Conservation (phyloP, 768 basidiomycete species). For the Xerocomus potaroensis region DNA sequence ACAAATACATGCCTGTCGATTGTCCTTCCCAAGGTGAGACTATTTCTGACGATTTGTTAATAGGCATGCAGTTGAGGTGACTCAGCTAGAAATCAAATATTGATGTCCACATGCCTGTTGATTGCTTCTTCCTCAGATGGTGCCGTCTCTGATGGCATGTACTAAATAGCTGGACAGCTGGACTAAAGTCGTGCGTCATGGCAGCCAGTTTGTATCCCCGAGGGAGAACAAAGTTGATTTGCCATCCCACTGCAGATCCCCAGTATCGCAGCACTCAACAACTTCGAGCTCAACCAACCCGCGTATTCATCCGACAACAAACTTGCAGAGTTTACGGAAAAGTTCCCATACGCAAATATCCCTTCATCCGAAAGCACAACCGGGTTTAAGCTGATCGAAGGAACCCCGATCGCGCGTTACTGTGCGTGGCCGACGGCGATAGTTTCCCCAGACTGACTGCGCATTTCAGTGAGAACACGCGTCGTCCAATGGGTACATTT, state of each 20-base stretch:
- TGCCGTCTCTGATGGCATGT: too few species aligned
- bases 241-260: slow-evolving; percentile 2
- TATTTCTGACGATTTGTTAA: too few species aligned
- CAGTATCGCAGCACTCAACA: slow-evolving; percentile 12
- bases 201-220: too few species aligned
- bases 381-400: slow-evolving; percentile 17
- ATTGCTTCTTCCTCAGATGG: too few species aligned
- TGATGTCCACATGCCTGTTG: too few species aligned
- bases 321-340: slow-evolving; percentile 8
- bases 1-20: too few species aligned
- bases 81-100: too few species aligned
- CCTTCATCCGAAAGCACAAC: slow-evolving; percentile 17
- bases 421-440: slow-evolving; percentile 2
- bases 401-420: slow-evolving; percentile 16
- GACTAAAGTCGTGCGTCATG: too few species aligned
- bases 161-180: too few species aligned
- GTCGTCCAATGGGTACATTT: slow-evolving; percentile 23
- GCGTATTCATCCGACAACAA: slow-evolving; percentile 8
- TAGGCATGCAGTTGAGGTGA: too few species aligned
- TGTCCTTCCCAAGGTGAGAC: too few species aligned
- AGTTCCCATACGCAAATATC: slow-evolving; percentile 18
- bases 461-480: slow-evolving; percentile 7
- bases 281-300: slow-evolving; percentile 7
- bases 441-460: not conserved
- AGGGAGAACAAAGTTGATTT: too few species aligned